Evolutionary conservation across 768 basidiomycete genomes (phyloP), one percentile per base, ranked within the genome.

Genomic region (Daedaleopsis sinensis): DNA sequence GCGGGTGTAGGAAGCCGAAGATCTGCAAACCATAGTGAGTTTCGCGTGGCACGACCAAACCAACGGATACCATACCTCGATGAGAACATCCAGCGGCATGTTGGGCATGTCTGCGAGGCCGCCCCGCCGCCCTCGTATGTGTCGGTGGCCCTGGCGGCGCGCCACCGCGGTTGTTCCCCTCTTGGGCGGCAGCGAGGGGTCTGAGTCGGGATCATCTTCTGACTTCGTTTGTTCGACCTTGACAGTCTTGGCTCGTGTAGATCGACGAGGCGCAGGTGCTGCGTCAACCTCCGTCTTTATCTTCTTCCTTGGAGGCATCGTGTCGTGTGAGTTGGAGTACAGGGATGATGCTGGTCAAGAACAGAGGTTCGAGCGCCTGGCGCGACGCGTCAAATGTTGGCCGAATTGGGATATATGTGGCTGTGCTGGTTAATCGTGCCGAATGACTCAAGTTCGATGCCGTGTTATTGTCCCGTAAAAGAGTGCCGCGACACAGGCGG

Each of bases 61-160:
- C 5, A 50, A 42, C 10, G 32, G 35, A 18, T 9, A 24, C 44
- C 32, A 16, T 32, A 65, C 63, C 52, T 65, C 63, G 6, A 51
- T 32, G 2, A 64, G 51, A 13, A 59, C 39, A 48, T 61, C 64
- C 19, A 61, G 38, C 11, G 58, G 53, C 61, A 58, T 52, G 47
- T 55, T 55, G 42, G 55, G 52, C 52, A 61, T 62, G 19, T 62
- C 55, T 36, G 56, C 50, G 49, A 62, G 24, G 8, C 60, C 55
- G 23, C 60, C 60, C 18, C 60, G 48, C 7, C 51, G 48, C 9
- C 60, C 60, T 15, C 61, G 55, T 3, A 62, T 10, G 23, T 36
- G 18, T 6, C 58, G 58, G 39, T 42, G 13, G 18, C 39, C 13
- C 10, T 3, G 4, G 7, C 46, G 46, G 19, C 46, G 46, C 19